These are phyloP conservation scores for Madurella fahalii DNA, from an alignment of 2,329 filamentous ascomycete genomes.

Conservation along the genomic window DNA sequence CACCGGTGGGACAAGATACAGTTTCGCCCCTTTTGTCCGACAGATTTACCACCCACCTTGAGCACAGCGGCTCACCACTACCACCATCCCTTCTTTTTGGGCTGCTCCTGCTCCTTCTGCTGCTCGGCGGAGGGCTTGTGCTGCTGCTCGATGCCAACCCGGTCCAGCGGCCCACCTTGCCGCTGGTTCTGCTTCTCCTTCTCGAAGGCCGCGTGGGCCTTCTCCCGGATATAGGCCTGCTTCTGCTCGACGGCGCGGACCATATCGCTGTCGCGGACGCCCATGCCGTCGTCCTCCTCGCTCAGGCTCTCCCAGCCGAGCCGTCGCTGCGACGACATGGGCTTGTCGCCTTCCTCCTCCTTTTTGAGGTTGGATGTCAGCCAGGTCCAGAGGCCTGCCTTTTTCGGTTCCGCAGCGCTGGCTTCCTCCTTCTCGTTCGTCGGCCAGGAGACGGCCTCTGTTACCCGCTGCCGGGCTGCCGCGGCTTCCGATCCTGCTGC, in stretches of 20 bases:
- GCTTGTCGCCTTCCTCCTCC: constrained; percentile 31
- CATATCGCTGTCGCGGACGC: constrained; percentile 29
- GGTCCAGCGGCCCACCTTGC: constrained; percentile 48
- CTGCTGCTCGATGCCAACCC: constrained; percentile 39
- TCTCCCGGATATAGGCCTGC: constrained; percentile 33
- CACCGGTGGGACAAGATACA: too few species aligned
- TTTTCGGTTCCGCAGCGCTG: constrained; percentile 11
- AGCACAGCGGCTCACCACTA: constrained; percentile 33
- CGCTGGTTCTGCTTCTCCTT: constrained; percentile 49
- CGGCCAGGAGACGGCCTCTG: constrained; percentile 19
- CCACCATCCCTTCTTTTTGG: constrained; percentile 49
- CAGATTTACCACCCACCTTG: neutral
- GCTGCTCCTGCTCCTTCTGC: constrained; percentile 19
- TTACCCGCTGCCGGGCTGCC: neutral
- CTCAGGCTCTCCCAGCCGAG: constrained; percentile 33
- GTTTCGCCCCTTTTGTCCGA: too few species aligned
- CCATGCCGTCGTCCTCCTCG: constrained; percentile 31
- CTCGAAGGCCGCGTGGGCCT: constrained; percentile 44
- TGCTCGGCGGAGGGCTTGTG: constrained; percentile 21
- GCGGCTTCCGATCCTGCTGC: neutral
- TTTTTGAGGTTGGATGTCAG: constrained; percentile 38
- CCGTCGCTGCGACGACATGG: constrained; percentile 23
- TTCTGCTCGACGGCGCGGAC: constrained; percentile 32
- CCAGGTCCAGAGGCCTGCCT: constrained; percentile 33
- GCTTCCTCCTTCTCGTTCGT: neutral